Percentiles rank a stretch among this genome's conserved stretches.
Conservation (phyloP, 2,329 filamentous ascomycete genomes). For the Uncinocarpus reesii region DNA sequence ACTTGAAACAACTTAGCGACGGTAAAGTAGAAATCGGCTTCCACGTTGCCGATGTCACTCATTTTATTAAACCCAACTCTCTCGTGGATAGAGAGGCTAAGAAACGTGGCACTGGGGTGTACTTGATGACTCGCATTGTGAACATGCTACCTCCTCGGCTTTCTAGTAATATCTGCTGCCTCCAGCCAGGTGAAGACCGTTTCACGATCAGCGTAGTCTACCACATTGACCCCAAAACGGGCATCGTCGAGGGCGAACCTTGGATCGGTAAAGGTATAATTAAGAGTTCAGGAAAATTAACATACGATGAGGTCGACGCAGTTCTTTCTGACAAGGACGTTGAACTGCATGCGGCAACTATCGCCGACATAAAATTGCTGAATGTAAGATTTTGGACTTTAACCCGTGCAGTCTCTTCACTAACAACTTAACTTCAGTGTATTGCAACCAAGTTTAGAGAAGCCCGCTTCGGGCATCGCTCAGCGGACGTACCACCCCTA, state of each 20-base stretch:
- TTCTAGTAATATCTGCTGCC: slow-evolving; percentile 75
- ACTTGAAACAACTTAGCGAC: slow-evolving; percentile 73
- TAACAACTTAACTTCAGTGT: slow-evolving; percentile 39
- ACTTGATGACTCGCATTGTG: slow-evolving; percentile 81
- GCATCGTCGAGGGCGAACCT: slow-evolving; percentile 73
- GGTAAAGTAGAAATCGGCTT: slow-evolving; percentile 88
- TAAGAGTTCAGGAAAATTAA: slow-evolving; percentile 78
- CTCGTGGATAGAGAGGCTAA: slow-evolving; percentile 93
- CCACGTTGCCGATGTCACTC: slow-evolving; percentile 86
- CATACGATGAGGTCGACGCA: slow-evolving; percentile 75
- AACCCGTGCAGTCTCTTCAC: neutral
- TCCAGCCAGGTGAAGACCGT: slow-evolving; percentile 77
- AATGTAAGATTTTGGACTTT: slow-evolving; percentile 45
- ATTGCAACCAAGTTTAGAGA: slow-evolving; percentile 87
- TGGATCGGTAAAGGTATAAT: slow-evolving; percentile 93
- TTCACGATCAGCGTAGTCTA: slow-evolving; percentile 90
- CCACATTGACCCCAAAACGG: slow-evolving; percentile 72
- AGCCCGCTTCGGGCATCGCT: slow-evolving; percentile 68
- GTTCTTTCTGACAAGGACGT: slow-evolving; percentile 59
- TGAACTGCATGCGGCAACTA: slow-evolving; percentile 54
- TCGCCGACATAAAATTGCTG: slow-evolving; percentile 70
- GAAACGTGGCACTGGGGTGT: slow-evolving; percentile 93
- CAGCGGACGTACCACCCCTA: slow-evolving; percentile 69
- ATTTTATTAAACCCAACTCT: slow-evolving; percentile 94
- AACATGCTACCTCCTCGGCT: slow-evolving; percentile 80